Conservation (phyloP, 192 early-diverging fungal genomes). For the Rhizoclosmatium sp. region DNA sequence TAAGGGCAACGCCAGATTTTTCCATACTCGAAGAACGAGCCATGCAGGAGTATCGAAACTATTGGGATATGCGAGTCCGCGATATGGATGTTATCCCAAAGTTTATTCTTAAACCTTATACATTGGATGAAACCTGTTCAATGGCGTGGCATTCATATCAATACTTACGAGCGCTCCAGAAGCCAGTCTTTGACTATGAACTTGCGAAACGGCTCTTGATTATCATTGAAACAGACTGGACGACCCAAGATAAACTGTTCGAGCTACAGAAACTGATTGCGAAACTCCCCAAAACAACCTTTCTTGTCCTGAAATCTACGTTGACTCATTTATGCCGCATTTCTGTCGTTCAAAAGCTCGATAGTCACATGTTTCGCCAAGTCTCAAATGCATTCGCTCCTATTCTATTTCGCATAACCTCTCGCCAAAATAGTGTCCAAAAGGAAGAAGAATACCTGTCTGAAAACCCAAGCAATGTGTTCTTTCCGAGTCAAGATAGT, state of each 20-base stretch:
- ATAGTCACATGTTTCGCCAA: constrained; percentile 1
- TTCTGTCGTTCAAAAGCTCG: constrained; percentile 2
- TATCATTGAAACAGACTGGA: constrained; percentile 25
- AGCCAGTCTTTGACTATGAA: neutral
- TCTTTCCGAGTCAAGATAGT: neutral
- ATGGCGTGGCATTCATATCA: constrained; percentile 13
- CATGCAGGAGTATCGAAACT: constrained; percentile 23
- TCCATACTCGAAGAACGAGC: constrained; percentile 8
- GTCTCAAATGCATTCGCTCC: constrained; percentile 13
- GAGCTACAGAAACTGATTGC: constrained; percentile 24
- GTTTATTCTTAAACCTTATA: neutral
- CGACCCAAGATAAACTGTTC: constrained; percentile 9
- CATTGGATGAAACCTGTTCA: neutral
- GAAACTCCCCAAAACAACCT: constrained; percentile 10
- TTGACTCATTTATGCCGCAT: constrained; percentile 14
- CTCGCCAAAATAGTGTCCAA: constrained; percentile 12
- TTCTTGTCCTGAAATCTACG: constrained; percentile 15
- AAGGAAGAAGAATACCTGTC: constrained; percentile 16
- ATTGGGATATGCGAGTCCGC: constrained; percentile 20
- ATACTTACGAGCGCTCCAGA: neutral
- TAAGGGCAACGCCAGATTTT: neutral
- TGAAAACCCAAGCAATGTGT: neutral
- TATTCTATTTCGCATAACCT: constrained; percentile 14
- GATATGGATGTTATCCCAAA: neutral
- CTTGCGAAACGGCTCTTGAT: neutral